Conservation (phyloP, 805 yeast genomes). For the Ogataea sp. region DNA sequence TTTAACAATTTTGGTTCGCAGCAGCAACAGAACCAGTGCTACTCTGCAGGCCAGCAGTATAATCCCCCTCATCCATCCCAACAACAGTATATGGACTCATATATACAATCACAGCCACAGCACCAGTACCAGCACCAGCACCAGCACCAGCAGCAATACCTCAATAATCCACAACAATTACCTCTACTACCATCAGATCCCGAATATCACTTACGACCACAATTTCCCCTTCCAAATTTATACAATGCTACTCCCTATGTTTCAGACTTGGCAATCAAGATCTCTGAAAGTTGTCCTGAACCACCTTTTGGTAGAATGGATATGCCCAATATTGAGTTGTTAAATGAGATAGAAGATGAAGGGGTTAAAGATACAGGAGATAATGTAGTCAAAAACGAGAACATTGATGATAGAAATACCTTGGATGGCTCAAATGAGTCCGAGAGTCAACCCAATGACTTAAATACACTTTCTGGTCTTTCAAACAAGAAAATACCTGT, state of each 20-base stretch:
- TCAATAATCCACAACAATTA: background rate
- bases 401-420: conserved; percentile 5
- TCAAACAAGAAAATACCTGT: conserved; percentile 21
- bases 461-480: conserved; percentile 14
- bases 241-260: conserved; percentile 1
- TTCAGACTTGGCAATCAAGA: conserved; percentile 13
- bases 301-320: conserved; percentile 20
- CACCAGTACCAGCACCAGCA: conserved; percentile 1
- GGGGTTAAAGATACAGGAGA: no score
- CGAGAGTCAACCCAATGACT: background rate
- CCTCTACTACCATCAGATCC: background rate
- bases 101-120: background rate
- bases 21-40: conserved; percentile 4
- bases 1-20: conserved; percentile 1
- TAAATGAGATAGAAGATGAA: background rate
- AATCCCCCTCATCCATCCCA: background rate
- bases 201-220: background rate
- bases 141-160: background rate
- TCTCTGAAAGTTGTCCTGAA: conserved; percentile 17
- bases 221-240: background rate
- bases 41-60: no score
- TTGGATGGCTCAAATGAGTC: no score
- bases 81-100: background rate
- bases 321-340: background rate
- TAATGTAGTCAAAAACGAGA: background rate